Conservation (phyloP, 2,329 filamentous ascomycete genomes). For the Coniella vitis region DNA sequence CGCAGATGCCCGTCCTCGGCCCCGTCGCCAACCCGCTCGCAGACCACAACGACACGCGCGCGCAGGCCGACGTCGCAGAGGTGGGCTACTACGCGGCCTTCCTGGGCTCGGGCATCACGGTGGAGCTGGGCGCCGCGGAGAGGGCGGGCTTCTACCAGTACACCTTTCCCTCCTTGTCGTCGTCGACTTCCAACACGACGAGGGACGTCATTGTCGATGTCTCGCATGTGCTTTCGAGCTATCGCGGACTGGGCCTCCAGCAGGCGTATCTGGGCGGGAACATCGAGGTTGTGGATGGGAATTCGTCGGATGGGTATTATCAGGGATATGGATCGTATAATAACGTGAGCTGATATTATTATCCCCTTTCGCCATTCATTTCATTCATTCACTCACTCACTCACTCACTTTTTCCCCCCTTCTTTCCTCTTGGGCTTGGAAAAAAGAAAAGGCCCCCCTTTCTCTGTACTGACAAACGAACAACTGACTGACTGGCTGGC, state of each 20-base stretch:
- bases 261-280: constrained; percentile 57
- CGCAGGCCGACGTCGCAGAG: constrained; percentile 40
- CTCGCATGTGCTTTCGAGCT: constrained; percentile 59
- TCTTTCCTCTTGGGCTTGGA: too few species aligned
- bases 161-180: constrained; percentile 50
- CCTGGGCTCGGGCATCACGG: constrained; percentile 46
- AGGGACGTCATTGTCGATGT: constrained; percentile 55
- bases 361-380: too few species aligned
- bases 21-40: constrained; percentile 45
- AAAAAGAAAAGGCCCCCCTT: too few species aligned
- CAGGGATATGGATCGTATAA: constrained; percentile 56
- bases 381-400: too few species aligned
- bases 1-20: constrained; percentile 50
- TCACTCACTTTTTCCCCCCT: too few species aligned
- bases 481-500: background rate
- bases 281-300: constrained; percentile 47
- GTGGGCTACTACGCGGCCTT: constrained; percentile 53
- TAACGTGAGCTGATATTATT: constrained; percentile 37
- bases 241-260: constrained; percentile 51
- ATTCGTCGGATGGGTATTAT: constrained; percentile 47
- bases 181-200: constrained; percentile 20
- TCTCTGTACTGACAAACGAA: too few species aligned
- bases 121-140: constrained; percentile 50
- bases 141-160: constrained; percentile 57
- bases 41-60: constrained; percentile 49